Percentiles rank a stretch among this genome's conserved stretches.
Evolutionary conservation across 257 asterid species (phyloP).

Genomic region (Echites panduratus): DNA sequence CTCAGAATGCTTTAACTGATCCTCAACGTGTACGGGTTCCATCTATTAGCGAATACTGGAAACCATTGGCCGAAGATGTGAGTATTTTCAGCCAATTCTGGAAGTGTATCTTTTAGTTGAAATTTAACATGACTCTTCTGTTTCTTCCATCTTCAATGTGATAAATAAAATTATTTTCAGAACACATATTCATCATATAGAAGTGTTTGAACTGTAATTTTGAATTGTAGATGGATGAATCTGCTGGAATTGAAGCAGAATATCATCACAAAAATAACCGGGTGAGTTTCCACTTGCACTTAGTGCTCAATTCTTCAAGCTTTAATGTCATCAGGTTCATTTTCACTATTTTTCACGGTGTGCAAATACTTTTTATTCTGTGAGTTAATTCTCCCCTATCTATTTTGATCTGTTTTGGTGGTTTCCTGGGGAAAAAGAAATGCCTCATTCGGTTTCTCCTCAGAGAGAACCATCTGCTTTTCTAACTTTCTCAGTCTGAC

Average conservation of each 20-base stretch:
- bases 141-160: background rate
- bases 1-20: conserved; percentile 85
- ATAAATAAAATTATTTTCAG: background rate
- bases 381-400: background rate
- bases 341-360: background rate
- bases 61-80: conserved; percentile 95
- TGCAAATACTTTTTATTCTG: background rate
- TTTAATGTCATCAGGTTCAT: background rate
- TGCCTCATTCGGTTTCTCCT: too few relatives aligned
- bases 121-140: background rate
- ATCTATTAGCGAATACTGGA: conserved; percentile 81
- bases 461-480: too few relatives aligned
- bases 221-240: conserved; percentile 79
- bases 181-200: background rate
- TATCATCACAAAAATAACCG: conserved; percentile 89
- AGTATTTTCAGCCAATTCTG: conserved; percentile 31
- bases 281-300: conserved; percentile 33
- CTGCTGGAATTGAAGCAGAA: conserved; percentile 95
- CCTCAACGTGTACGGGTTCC: conserved; percentile 84
- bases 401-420: background rate
- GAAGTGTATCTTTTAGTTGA: conserved; percentile 3
- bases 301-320: background rate
- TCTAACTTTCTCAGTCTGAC: too few relatives aligned
- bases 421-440: background rate
- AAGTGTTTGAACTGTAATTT: conserved; percentile 5